Base-by-base conservation (phyloP, 2,329 filamentous ascomycete genomes). In the Pestalotiopsis sp. region DNA sequence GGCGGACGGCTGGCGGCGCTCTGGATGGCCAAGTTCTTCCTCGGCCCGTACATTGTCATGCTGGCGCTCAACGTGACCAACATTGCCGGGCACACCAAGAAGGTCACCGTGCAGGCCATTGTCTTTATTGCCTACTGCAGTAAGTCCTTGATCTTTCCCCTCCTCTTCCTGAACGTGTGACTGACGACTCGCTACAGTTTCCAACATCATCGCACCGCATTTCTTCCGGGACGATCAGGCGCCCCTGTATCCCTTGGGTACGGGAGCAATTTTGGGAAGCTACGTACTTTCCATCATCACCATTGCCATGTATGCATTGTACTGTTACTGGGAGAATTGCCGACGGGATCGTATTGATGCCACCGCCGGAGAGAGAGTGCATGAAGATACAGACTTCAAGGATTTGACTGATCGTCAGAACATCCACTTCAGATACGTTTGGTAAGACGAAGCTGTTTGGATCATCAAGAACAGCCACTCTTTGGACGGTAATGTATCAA, bases 151-250 rank as follows among this genome's bases (percentile, higher is more conserved):
- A n/a, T 52, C 20, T 41, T 25, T 13, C 7, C 27, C 17, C 14
- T 31, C 36, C 17, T 9, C 12, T 6, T 20, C 3, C 4, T 13
- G 4, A 45, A 5, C 25, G 3, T 4, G 14, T 64, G n/a, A 6
- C 62, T 65, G 11, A 65, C 23, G 13, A 7, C 20, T 17, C 13
- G 41, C 20, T 4, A 36, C 14, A 65, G 62, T 65, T n/a, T 65
- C 88, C 4, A 90, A 91, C 72, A 89, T 91, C 56, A 84, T 83
- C 4, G 86, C 88, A 0, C 89, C 89, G 0, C 90, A 90, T 76
- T 90, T 91, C 79, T 91, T 90, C 77, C 84, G 85, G 65, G 78
- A 83, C 0, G 74, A 82, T 20, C 87, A 91, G 71, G 81, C 82
- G 2, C 82, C 81, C 3, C 76, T 76, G 4, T 84, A 84, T 27